phyloP scores from a whole-genome alignment of 805 yeast genomes.

The Pichia occidentalis region DNA sequence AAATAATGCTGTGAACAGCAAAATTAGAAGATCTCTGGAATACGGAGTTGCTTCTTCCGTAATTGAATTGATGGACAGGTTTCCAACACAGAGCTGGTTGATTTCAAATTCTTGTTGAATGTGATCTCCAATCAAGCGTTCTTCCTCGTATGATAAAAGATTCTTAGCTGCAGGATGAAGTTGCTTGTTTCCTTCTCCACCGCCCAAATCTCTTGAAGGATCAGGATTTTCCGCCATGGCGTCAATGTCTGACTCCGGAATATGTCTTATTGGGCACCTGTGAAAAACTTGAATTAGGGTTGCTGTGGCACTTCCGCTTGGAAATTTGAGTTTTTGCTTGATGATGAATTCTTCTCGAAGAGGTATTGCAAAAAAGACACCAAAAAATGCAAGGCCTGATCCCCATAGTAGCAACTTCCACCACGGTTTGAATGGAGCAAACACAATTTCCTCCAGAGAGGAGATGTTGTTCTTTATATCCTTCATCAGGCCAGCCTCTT shows the following conservation, averaged over 20 bases:
- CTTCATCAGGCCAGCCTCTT: constrained; percentile 61
- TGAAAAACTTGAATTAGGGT: constrained; percentile 84
- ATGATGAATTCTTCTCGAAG: constrained; percentile 79
- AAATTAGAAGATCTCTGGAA: constrained; percentile 51
- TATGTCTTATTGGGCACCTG: constrained; percentile 37
- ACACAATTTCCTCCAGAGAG: constrained; percentile 11
- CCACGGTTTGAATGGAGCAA: constrained; percentile 31
- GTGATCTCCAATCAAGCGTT: no score
- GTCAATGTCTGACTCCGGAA: not conserved
- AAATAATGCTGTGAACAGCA: constrained; percentile 53
- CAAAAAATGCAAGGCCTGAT: constrained; percentile 82
- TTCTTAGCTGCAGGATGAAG: no score
- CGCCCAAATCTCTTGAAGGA: no score
- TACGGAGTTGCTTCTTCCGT: constrained; percentile 26
- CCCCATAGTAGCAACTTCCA: constrained; percentile 73
- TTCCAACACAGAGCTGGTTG: no score
- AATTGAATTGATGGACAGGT: not conserved
- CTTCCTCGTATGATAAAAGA: no score
- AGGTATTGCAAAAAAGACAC: constrained; percentile 92
- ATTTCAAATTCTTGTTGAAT: no score
- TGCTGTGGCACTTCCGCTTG: constrained; percentile 95
- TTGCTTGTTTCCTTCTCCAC: no score
- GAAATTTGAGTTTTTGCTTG: constrained; percentile 84
- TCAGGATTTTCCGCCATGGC: not conserved
- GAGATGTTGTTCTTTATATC: constrained; percentile 19